A percentile compares a stretch with the other conserved stretches of the same genome.
Evolutionary conservation across 805 yeast species (phyloP).

Genomic region (Pichia exigua): DNA sequence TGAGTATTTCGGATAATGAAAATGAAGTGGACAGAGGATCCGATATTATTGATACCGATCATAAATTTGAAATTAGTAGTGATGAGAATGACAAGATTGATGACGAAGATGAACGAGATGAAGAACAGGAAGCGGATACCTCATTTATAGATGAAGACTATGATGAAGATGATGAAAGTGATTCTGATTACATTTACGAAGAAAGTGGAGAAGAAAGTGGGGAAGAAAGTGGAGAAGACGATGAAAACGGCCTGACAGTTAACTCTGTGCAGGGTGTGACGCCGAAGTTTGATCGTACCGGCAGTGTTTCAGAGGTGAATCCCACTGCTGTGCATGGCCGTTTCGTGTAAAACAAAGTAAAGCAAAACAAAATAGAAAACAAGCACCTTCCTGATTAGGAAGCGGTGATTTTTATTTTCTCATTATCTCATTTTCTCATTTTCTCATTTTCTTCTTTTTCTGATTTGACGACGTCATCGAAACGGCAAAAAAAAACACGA

Average conservation of each 20-base stretch:
- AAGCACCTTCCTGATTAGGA: neutral
- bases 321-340: neutral
- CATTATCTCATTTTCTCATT: too few species aligned
- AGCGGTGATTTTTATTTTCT: neutral
- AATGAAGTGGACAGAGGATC: neutral
- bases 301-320: neutral
- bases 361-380: neutral
- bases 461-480: neutral
- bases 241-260: conserved; percentile 6
- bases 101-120: neutral
- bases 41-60: neutral
- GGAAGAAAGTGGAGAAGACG: conserved; percentile 7
- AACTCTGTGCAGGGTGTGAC: neutral
- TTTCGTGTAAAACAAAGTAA: neutral
- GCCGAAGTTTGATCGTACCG: neutral
- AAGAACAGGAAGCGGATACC: neutral
- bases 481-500: neutral
- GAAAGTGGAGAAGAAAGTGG: conserved; percentile 17
- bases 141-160: conserved; percentile 22
- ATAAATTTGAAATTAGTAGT: too few species aligned
- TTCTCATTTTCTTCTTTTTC: too few species aligned
- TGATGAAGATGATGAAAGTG: conserved; percentile 12
- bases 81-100: neutral
- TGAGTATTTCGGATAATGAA: neutral
- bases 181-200: conserved; percentile 10